Conservation (phyloP, 257 asterid species). For the Nicotiana undulata region DNA sequence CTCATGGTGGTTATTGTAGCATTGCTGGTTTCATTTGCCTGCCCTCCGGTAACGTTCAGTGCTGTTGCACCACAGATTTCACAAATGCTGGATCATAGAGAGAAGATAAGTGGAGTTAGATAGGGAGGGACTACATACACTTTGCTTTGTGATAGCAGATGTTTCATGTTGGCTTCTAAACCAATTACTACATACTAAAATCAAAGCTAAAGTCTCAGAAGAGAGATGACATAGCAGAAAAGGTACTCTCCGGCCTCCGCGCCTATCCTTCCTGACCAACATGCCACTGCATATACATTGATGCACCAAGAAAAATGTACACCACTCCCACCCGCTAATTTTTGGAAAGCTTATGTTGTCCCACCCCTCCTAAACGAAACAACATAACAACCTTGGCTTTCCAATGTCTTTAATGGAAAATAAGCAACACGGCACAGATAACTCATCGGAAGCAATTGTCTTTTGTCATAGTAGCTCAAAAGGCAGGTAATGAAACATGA, state of each 20-base stretch:
- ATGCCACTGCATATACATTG: not conserved
- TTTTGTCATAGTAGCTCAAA: not conserved
- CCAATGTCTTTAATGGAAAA: not conserved
- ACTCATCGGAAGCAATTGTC: not conserved
- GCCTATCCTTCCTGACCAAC: not conserved
- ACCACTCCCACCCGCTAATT: not conserved
- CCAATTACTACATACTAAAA: not conserved
- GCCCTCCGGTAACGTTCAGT: slow-evolving; percentile 30
- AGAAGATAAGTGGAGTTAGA: not conserved
- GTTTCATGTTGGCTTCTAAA: not conserved
- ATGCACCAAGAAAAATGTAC: not conserved
- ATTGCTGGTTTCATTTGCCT: slow-evolving; percentile 17
- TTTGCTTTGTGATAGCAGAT: not conserved
- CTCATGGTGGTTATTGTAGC: slow-evolving; percentile 1
- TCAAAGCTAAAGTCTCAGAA: not conserved
- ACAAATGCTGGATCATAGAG: slow-evolving; percentile 29
- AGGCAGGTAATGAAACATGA: not conserved
- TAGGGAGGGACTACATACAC: not conserved
- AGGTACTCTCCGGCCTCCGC: not conserved
- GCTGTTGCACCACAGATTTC: slow-evolving; percentile 47
- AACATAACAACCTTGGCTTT: not conserved
- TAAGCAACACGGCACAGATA: not conserved
- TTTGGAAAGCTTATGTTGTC: not conserved
- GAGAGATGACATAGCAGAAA: not conserved
- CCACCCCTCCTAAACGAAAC: not conserved